Percentiles rank a stretch among this genome's conserved stretches.
These are phyloP conservation scores for Tetradesmus obliquus DNA, from an alignment of 139 green algal genomes.

Conservation along the genomic window DNA sequence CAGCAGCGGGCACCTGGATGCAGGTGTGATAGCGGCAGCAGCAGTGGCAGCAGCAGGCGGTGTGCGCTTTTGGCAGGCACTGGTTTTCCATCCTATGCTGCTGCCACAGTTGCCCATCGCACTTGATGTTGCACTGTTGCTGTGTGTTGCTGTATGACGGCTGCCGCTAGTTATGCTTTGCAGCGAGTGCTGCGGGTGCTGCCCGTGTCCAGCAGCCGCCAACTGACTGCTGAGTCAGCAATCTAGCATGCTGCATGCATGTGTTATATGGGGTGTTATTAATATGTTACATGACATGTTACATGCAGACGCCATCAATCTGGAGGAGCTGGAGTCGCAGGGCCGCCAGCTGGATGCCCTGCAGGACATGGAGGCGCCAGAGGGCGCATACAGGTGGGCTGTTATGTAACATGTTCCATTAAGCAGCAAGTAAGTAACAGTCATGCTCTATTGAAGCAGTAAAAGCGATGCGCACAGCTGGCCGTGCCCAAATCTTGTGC, in stretches of 20 bases:
- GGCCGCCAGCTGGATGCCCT: slow-evolving; percentile 30
- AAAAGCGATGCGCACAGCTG: no score
- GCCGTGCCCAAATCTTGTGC: no score
- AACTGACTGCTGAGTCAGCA: no score
- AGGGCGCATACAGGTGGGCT: slow-evolving; percentile 53
- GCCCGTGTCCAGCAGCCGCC: no score
- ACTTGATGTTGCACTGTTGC: no score
- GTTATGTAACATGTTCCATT: not conserved
- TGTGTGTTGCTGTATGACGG: no score
- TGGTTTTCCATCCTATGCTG: not conserved
- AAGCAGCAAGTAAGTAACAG: no score
- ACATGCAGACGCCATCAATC: slow-evolving; percentile 58
- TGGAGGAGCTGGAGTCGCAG: slow-evolving; percentile 63
- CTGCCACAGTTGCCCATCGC: not conserved
- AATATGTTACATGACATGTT: not conserved
- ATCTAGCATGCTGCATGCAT: no score
- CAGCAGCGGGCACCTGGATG: not conserved
- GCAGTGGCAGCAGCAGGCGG: not conserved
- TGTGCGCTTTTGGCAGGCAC: no score
- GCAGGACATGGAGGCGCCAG: slow-evolving; percentile 67
- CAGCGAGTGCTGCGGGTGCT: not conserved
- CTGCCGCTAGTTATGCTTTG: no score
- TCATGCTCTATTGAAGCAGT: no score
- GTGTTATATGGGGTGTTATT: no score
- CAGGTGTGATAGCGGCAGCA: not conserved